These are phyloP conservation scores for Leccinum longicurvipes DNA, from an alignment of 768 basidiomycete species.

Conservation along the genomic window DNA sequence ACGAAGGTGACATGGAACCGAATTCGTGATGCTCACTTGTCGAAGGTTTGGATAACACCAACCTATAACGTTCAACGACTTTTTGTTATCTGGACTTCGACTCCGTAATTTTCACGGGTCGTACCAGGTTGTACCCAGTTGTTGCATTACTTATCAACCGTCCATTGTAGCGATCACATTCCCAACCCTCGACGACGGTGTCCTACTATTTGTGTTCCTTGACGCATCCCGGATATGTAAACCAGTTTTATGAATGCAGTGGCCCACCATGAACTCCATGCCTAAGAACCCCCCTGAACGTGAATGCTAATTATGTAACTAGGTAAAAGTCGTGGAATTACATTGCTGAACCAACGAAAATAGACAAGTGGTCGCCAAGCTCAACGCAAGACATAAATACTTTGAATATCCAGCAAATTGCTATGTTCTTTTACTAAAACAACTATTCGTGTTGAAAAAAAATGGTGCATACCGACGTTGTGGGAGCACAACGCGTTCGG, in stretches of 20 bases:
- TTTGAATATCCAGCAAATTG: conserved; percentile 1
- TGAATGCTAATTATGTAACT: background rate
- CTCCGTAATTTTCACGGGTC: conserved; percentile 1
- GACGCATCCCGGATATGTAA: conserved; percentile 2
- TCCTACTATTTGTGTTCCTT: conserved; percentile 5
- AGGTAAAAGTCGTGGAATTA: background rate
- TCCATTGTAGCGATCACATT: conserved; percentile 19
- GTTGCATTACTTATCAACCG: conserved; percentile 24
- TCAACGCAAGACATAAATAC: conserved; percentile 6
- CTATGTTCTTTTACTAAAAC: background rate
- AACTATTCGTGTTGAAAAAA: background rate
- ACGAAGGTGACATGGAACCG: conserved; percentile 25
- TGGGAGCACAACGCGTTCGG: background rate
- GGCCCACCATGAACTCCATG: background rate
- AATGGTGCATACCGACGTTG: background rate
- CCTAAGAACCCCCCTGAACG: background rate
- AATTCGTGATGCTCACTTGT: conserved; percentile 19
- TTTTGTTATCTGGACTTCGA: conserved; percentile 7
- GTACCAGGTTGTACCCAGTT: conserved; percentile 11
- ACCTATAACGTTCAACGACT: conserved; percentile 11
- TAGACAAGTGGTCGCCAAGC: conserved; percentile 3
- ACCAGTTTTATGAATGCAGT: conserved; percentile 9
- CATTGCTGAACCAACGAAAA: conserved; percentile 5
- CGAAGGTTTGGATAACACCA: conserved; percentile 8
- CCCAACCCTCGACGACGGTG: conserved; percentile 4